Conservation (phyloP, 345 rosid genomes). For the Hevea brasiliensis region DNA sequence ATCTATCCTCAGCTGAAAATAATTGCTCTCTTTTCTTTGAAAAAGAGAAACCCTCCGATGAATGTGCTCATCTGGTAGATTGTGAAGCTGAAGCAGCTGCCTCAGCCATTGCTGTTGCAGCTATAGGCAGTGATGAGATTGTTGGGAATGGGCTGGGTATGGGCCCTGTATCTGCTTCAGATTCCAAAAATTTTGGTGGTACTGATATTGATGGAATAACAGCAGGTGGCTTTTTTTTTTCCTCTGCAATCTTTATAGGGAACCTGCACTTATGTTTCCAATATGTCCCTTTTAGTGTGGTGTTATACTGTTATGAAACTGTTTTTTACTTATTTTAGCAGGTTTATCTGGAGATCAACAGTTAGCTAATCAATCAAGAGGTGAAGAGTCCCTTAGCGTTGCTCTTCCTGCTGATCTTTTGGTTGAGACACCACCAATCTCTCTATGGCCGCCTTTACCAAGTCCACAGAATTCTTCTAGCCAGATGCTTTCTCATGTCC, state of each 20-base stretch:
- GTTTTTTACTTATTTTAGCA: slow-evolving; percentile 30
- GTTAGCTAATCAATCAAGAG: slow-evolving; percentile 55
- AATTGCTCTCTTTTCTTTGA: slow-evolving; percentile 65
- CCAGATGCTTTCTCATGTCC: slow-evolving; percentile 83
- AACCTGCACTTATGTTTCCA: slow-evolving; percentile 3
- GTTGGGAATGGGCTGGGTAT: slow-evolving; percentile 50
- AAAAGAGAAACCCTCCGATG: slow-evolving; percentile 55
- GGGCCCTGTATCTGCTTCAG: slow-evolving; percentile 49
- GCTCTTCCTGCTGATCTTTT: slow-evolving; percentile 97
- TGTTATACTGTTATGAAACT: slow-evolving; percentile 10
- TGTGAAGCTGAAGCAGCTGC: slow-evolving; percentile 93
- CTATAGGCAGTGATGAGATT: slow-evolving; percentile 78
- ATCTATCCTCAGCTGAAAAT: slow-evolving; percentile 43
- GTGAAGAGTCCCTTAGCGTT: slow-evolving; percentile 80
- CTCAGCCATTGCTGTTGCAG: slow-evolving; percentile 90
- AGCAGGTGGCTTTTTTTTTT: slow-evolving; percentile 31
- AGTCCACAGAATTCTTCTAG: slow-evolving; percentile 71
- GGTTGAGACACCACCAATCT: slow-evolving; percentile 80
- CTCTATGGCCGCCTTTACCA: slow-evolving; percentile 76
- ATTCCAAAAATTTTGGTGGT: slow-evolving; percentile 59
- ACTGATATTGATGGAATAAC: slow-evolving; percentile 48
- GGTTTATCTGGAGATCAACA: slow-evolving; percentile 53
- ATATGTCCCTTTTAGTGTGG: slow-evolving; percentile 2
- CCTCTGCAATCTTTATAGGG: slow-evolving; percentile 1
- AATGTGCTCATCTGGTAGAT: slow-evolving; percentile 59